Conservation (phyloP, 2,329 filamentous ascomycete species). For the Epichloe scottii region DNA sequence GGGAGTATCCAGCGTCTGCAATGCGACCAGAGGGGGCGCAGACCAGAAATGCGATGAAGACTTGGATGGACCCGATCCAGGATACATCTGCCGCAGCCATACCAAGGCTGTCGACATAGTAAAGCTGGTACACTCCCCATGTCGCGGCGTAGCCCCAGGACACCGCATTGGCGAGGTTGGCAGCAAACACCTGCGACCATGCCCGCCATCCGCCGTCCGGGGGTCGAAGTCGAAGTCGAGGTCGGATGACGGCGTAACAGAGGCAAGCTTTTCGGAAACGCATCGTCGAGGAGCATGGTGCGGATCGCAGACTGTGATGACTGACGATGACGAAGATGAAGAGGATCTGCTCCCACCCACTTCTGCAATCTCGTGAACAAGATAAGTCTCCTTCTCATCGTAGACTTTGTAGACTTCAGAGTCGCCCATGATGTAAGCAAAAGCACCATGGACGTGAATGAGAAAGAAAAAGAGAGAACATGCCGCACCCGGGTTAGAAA, state of each 20-base stretch:
- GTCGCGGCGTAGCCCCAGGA: constrained; percentile 37
- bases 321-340: background rate
- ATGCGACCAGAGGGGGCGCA: constrained; percentile 36
- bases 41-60: constrained; percentile 36
- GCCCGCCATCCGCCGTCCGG: constrained; percentile 35
- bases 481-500: background rate
- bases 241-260: background rate
- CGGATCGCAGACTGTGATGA: background rate
- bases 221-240: constrained; percentile 1
- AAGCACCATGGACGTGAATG: background rate
- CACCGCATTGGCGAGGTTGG: constrained; percentile 34
- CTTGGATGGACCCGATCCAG: constrained; percentile 37
- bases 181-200: constrained; percentile 38
- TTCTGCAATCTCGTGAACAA: background rate
- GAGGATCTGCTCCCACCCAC: background rate
- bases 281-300: background rate
- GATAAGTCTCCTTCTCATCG: background rate
- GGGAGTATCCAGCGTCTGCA: constrained; percentile 36
- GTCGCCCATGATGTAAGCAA: background rate
- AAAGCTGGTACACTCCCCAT: constrained; percentile 43
- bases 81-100: constrained; percentile 24
- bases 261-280: background rate
- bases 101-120: constrained; percentile 26
- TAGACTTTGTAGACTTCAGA: too few species aligned
- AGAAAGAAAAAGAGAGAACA: background rate